phyloP scores from a whole-genome alignment of 1,284 basidiomycete species.

The Abortiporus biennis region DNA sequence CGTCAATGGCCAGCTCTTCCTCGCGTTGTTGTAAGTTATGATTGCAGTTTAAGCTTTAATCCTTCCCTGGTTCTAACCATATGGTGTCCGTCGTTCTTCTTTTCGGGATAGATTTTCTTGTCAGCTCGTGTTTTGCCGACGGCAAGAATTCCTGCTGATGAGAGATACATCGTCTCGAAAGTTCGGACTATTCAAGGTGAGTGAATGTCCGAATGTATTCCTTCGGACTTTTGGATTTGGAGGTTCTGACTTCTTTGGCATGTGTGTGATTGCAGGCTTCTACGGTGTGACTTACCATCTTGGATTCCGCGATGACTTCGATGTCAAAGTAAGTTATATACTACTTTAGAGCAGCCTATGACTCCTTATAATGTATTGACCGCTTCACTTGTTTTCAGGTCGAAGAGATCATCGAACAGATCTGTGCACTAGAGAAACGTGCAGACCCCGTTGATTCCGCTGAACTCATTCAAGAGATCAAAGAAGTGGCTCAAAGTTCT shows the following conservation, averaged over 20 bases:
- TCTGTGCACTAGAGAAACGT: conserved; percentile 40
- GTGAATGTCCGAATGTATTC: conserved; percentile 1
- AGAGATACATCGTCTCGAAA: conserved; percentile 49
- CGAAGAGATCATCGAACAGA: conserved; percentile 42
- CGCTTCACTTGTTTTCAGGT: conserved; percentile 16
- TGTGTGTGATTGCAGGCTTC: conserved; percentile 35
- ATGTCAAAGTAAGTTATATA: conserved; percentile 30
- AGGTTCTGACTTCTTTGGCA: not conserved
- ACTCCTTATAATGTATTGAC: not conserved
- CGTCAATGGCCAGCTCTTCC: conserved; percentile 57
- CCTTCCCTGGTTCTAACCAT: not conserved
- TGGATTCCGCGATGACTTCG: conserved; percentile 56
- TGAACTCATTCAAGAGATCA: conserved; percentile 34
- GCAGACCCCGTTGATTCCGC: conserved; percentile 27
- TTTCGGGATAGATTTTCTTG: conserved; percentile 56
- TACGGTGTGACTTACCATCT: conserved; percentile 55
- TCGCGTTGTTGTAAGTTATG: conserved; percentile 39
- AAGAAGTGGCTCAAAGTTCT: conserved; percentile 31
- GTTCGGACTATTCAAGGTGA: conserved; percentile 45
- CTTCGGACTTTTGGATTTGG: not conserved
- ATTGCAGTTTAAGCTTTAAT: not conserved
- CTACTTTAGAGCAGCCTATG: not conserved
- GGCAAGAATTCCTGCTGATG: conserved; percentile 36
- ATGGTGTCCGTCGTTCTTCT: not conserved
- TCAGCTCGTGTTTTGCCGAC: conserved; percentile 45